These are phyloP conservation scores for Ganoderma lucidum DNA, from an alignment of 1,284 basidiomycete species.

Conservation along the genomic window DNA sequence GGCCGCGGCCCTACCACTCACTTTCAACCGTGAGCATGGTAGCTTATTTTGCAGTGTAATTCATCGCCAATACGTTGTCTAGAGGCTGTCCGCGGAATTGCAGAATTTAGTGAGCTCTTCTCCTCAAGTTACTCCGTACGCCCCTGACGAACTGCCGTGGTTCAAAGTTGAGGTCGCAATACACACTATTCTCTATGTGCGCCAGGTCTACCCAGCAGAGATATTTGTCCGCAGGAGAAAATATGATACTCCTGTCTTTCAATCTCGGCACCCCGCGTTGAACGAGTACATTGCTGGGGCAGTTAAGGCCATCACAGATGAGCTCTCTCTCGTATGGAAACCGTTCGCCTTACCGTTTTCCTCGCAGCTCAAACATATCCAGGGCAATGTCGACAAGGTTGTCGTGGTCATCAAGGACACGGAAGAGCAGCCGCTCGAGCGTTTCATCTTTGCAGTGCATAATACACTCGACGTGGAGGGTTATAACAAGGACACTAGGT, in stretches of 20 bases:
- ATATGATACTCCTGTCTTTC: conserved; percentile 90
- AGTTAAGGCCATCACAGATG: conserved; percentile 77
- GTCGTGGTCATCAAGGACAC: conserved; percentile 83
- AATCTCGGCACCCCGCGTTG: conserved; percentile 88
- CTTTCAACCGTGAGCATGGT: conserved; percentile 45
- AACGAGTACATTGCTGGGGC: conserved; percentile 89
- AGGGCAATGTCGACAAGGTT: conserved; percentile 80
- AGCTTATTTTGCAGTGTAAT: background rate
- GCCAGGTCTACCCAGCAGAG: conserved; percentile 89
- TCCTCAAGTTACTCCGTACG: background rate
- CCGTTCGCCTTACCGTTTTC: conserved; percentile 11
- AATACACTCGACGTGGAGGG: conserved; percentile 75
- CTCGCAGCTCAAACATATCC: conserved; percentile 19
- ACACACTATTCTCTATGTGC: conserved; percentile 90
- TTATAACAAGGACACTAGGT: conserved; percentile 72
- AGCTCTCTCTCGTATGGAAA: conserved; percentile 67
- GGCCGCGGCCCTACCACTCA: conserved; percentile 37
- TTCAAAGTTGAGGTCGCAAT: conserved; percentile 88
- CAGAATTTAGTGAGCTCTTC: conserved; percentile 65
- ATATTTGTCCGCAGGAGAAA: conserved; percentile 89
- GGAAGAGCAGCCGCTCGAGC: conserved; percentile 77
- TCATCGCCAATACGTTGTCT: conserved; percentile 18
- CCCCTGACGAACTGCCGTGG: background rate
- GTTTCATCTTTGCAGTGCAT: conserved; percentile 83
- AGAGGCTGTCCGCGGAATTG: conserved; percentile 69